phyloP scores from a whole-genome alignment of 129 eudicot genomes.

The Erigeron canadensis region DNA sequence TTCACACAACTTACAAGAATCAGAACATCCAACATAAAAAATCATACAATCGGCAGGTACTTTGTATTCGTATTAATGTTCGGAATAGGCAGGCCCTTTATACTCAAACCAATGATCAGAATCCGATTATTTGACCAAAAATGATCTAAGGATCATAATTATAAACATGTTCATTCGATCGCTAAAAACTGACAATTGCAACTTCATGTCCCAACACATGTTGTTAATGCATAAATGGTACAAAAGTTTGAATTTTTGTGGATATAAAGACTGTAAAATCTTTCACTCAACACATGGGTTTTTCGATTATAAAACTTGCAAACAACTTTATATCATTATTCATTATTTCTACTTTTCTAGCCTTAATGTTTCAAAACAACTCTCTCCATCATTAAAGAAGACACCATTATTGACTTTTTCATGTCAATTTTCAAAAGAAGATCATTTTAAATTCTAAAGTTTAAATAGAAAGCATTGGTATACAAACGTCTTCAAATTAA shows the following conservation, averaged over 20 bases:
- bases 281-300: conserved; percentile 3
- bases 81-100: not conserved
- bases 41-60: too few relatives aligned
- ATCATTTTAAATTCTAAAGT: conserved; percentile 24
- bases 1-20: too few relatives aligned
- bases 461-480: conserved; percentile 18
- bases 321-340: conserved; percentile 7
- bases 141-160: not conserved
- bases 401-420: conserved; percentile 30
- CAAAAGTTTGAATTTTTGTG: conserved; percentile 1
- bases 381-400: conserved; percentile 21
- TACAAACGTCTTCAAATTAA: conserved; percentile 16
- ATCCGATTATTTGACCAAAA: not conserved
- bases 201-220: not conserved
- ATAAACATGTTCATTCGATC: not conserved
- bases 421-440: conserved; percentile 27
- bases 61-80: not conserved
- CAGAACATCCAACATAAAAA: too few relatives aligned
- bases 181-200: not conserved
- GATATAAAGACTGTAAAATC: conserved; percentile 1
- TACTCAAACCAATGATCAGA: not conserved
- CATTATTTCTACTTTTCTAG: not conserved
- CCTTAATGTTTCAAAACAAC: conserved; percentile 10
- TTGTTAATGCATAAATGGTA: not conserved
- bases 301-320: not conserved